These are phyloP conservation scores for Blastocrithidia nonstop DNA, from an alignment of 208 protist species.

Conservation along the genomic window DNA sequence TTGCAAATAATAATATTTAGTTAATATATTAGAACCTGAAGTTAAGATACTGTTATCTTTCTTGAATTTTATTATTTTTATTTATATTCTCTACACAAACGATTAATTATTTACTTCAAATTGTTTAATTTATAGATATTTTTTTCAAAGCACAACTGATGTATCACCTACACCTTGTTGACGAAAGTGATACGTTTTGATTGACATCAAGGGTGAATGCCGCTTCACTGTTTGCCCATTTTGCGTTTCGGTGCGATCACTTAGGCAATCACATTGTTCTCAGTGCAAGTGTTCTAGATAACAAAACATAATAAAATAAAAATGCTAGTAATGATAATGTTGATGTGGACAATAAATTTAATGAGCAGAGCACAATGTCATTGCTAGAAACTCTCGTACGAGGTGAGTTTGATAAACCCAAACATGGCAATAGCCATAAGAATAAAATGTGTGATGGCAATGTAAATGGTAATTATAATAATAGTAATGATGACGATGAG, in stretches of 20 bases:
- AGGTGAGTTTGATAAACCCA: too few relatives aligned
- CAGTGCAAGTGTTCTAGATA: conserved; percentile 73
- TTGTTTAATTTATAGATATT: neutral
- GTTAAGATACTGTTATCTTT: too few relatives aligned
- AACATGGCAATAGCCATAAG: neutral
- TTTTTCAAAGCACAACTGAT: neutral
- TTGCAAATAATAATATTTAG: too few relatives aligned
- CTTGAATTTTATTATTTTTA: too few relatives aligned
- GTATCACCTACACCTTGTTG: conserved; percentile 65
- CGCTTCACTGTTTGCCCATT: conserved; percentile 41
- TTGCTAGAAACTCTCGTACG: too few relatives aligned
- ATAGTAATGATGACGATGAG: neutral
- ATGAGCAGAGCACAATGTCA: too few relatives aligned
- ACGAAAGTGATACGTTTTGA: conserved; percentile 14
- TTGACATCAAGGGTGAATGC: conserved; percentile 10
- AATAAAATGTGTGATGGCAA: neutral
- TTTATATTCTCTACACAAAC: neutral
- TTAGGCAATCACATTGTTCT: conserved; percentile 28
- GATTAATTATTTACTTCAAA: neutral
- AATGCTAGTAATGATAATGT: too few relatives aligned
- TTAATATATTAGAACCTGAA: too few relatives aligned
- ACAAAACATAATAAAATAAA: too few relatives aligned
- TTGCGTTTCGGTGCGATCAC: conserved; percentile 50
- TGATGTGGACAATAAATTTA: too few relatives aligned
- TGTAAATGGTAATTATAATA: neutral